Base-by-base conservation (phyloP, 2,329 filamentous ascomycete species). In the Penicillium sp. region DNA sequence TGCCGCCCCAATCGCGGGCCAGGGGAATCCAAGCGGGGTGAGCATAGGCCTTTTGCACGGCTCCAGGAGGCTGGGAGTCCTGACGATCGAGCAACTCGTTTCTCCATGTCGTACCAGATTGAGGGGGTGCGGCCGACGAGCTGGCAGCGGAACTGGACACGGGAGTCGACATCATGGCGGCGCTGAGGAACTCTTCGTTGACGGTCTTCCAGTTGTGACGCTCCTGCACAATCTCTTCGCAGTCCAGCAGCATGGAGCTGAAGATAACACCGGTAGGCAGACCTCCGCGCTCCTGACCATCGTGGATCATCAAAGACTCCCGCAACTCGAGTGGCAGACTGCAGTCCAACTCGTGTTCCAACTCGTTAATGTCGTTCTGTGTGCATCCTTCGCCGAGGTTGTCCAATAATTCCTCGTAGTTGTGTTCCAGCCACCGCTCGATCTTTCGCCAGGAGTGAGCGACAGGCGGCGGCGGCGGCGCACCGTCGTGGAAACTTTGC, bases 1-100 rank as follows among this genome's bases (percentile, higher is more conserved):
- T 99, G 76, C 95, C 95, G 74, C 95, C 95, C 95, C 95, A 99
- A 75, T 99, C 95, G 66, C 95, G 90, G 57, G 93, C 93, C 33
- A 99, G 81, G 52, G 95, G 93, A 65, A 99, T 97, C 95, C 95
- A 99, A 52, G 88, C 90, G 2, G 92, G 88, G 75, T 99, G 93
- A 2, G 92, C 90, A 71, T 99, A 99, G 0, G 90, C 90, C 74
- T 93, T 96, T 72, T 96, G 93, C 33, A 98, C 88, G 5, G 91
- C 86, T 68, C 90, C 89, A 10, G 90, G 83, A 9, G 95, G 95
- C 57, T 98, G 90, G 13, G 88, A 96, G 67, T 95, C 90, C 75
- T 99, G 95, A 61, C 89, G 87, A 49, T 90, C 81, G 49, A 92
- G 83, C 54, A 99, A 84, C 55, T 96, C 92, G 68, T 95, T 87